Base-by-base conservation (phyloP, 1,284 basidiomycete species). In the Amylostereum areolatum region DNA sequence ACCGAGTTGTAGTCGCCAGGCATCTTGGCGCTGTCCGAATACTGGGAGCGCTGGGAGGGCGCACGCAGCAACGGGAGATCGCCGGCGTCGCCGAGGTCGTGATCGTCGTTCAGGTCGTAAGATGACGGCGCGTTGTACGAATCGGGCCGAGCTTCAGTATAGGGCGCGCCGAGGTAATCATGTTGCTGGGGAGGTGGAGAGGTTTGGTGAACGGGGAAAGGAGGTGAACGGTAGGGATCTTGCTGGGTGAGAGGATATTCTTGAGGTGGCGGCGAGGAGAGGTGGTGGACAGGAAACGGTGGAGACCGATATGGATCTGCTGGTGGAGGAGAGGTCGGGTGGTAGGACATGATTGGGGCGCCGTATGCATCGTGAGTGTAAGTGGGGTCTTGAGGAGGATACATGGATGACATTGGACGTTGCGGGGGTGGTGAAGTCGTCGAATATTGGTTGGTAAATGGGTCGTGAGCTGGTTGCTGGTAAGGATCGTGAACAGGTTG, bases 1-100 rank as follows among this genome's bases (percentile, higher is more conserved):
- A 67, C 66, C 12, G 68, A 66, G 27, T 71, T 70, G 56, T 75
- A 78, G 9, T 65, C 68, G 12, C 79, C 77, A 0, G 72, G 71
- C 6, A 77, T 52, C 1, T 34, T 30, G 28, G 35, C 5, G 54
- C 61, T 54, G 29, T 61, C 59, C 11, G 59, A 59, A 46, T 80
- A 74, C 11, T 81, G 68, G 5, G 50, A 49, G 43, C 24, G 49
- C 3, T 28, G 25, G 4, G 52, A 51, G 5, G 55, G 55, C 29
- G 55, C 50, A 10, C 73, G 64, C 34, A 87, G 64, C 11, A 87
- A 69, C 0, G 84, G 83, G n/a, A 85, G 81, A 54, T 85, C 82
- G 7, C 81, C 82, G 0, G 73, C 59, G 47, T 81, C 78, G 7
- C 67, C 61, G 31, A 70, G 59, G 9, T 69, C 67, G 2, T 65